Base-by-base conservation (phyloP, 129 eudicot species). In the Saussurea involucrata region DNA sequence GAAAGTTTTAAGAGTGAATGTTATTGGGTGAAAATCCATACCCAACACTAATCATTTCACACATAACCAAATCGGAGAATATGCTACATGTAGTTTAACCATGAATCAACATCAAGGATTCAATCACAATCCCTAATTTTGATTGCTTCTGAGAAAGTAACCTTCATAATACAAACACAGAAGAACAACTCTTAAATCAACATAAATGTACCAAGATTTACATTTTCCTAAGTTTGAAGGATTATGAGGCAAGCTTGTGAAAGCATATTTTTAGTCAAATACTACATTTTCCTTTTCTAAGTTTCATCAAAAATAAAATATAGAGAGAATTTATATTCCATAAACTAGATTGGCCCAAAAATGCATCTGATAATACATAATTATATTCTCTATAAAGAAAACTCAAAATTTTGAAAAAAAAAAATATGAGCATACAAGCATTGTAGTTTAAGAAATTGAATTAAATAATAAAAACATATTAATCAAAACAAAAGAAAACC, bases 1-100 rank as follows among this genome's bases (percentile, higher is more conserved):
- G 49, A 68, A 81, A 68, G 24, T 64, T 28, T 67, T 74, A 74
- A 36, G 31, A 65, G 42, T 27, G 21, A 49, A 49, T 15, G 57
- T 44, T 44, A 6, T 44, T 15, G 0, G 46, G 46, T 37, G 12
- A 37, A 37, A 37, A 37, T 37, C 15, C 49, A 40, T 40, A 40
- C 4, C 49, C 49, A 40, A 8, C 9, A 40, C 49, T 40, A 40
- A 40, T 40, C 49, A 10, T 40, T 40, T 40, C 49, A 40, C 15
- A 40, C 15, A 40, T 10, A 40, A 40, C 49, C 2, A 40, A 40
- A 40, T 40, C 10, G 40, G 40, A 42, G 55, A 2, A 10, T n/a
- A 42, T 42, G 55, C n/a, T 42, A 42, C 12, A 42, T 42, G 60
- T 17, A 49, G 61, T 53, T 53, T 53, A n/a, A 53, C 61, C 61